A percentile compares a stretch with the other conserved stretches of the same genome.
These are phyloP conservation scores for Fusarium gaditjirri DNA, from an alignment of 2,329 filamentous ascomycete genomes.

Conservation along the genomic window DNA sequence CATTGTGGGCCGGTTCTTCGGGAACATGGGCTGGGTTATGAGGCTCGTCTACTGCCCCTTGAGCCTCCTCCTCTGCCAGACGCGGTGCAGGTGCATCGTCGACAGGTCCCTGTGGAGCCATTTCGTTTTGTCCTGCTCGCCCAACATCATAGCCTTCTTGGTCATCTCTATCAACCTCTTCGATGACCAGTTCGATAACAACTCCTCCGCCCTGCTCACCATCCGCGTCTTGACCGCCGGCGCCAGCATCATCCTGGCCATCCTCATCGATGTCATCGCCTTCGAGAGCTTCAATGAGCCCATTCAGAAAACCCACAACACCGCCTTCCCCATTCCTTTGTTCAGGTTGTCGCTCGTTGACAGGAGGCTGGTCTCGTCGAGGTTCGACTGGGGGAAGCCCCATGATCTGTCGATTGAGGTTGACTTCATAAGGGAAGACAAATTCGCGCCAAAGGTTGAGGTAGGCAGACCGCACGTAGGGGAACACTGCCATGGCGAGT, in stretches of 20 bases:
- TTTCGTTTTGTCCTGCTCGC: slow-evolving; percentile 33
- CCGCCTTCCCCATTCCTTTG: slow-evolving; percentile 46
- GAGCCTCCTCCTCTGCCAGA: slow-evolving; percentile 3
- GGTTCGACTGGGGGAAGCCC: slow-evolving; percentile 50
- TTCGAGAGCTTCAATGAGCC: slow-evolving; percentile 51
- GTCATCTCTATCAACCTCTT: slow-evolving; percentile 53
- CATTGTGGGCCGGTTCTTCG: background rate
- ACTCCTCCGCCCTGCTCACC: slow-evolving; percentile 45
- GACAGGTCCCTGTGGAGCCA: slow-evolving; percentile 1
- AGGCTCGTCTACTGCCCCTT: background rate
- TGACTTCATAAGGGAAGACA: slow-evolving; percentile 59
- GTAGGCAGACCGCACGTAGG: slow-evolving; percentile 59
- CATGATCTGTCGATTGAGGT: slow-evolving; percentile 60
- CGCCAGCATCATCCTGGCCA: slow-evolving; percentile 29
- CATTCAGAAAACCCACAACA: slow-evolving; percentile 51
- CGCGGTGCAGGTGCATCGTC: slow-evolving; percentile 1
- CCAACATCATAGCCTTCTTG: slow-evolving; percentile 50
- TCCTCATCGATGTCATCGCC: slow-evolving; percentile 48
- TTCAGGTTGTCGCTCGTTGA: slow-evolving; percentile 31
- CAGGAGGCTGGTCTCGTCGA: slow-evolving; percentile 27
- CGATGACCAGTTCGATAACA: slow-evolving; percentile 50
- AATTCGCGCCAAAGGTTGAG: slow-evolving; percentile 58
- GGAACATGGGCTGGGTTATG: slow-evolving; percentile 3
- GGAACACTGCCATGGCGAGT: slow-evolving; percentile 62
- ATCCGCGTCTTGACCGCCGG: slow-evolving; percentile 27